Evolutionary conservation across 2,329 filamentous ascomycete species (phyloP).

Genomic region (Elsinoe arachidis): DNA sequence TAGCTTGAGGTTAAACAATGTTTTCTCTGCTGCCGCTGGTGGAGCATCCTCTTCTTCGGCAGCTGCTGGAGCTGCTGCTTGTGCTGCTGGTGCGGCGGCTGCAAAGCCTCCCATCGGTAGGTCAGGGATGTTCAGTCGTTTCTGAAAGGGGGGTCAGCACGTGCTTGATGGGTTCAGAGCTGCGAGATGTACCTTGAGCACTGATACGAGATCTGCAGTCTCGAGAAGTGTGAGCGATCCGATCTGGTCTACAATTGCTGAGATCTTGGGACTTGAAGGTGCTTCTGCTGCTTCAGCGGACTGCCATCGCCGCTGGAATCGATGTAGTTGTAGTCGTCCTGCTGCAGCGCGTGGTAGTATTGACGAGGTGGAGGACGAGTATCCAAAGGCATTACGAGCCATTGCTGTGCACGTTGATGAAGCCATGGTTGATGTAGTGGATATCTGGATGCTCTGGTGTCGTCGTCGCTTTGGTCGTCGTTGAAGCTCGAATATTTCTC

Average conservation of each 20-base stretch:
- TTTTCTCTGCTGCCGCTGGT: slow-evolving; percentile 84
- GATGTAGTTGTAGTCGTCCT: background rate
- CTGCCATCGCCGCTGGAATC: slow-evolving; percentile 63
- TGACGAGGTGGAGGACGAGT: background rate
- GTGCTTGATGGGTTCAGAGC: background rate
- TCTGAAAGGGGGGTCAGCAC: slow-evolving; percentile 43
- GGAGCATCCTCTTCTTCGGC: slow-evolving; percentile 77
- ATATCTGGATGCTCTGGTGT: background rate
- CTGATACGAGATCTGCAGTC: slow-evolving; percentile 90
- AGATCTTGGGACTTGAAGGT: slow-evolving; percentile 74
- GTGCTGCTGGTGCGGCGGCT: slow-evolving; percentile 50
- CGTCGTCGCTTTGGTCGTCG: background rate
- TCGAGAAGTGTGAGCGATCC: slow-evolving; percentile 95
- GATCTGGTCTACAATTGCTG: slow-evolving; percentile 94
- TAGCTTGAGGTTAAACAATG: slow-evolving; percentile 93
- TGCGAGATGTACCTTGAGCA: slow-evolving; percentile 65
- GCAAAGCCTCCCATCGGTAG: slow-evolving; percentile 90
- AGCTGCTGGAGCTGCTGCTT: slow-evolving; percentile 52
- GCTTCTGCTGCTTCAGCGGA: slow-evolving; percentile 60
- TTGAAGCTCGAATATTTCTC: slow-evolving; percentile 11
- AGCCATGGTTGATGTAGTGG: background rate
- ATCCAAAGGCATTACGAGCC: background rate
- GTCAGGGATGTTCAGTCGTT: slow-evolving; percentile 93
- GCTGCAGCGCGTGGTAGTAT: background rate
- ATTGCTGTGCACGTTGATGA: slow-evolving; percentile 2